Evolutionary conservation across 2,329 filamentous ascomycete species (phyloP).

Genomic region (Sporothrix humicola): DNA sequence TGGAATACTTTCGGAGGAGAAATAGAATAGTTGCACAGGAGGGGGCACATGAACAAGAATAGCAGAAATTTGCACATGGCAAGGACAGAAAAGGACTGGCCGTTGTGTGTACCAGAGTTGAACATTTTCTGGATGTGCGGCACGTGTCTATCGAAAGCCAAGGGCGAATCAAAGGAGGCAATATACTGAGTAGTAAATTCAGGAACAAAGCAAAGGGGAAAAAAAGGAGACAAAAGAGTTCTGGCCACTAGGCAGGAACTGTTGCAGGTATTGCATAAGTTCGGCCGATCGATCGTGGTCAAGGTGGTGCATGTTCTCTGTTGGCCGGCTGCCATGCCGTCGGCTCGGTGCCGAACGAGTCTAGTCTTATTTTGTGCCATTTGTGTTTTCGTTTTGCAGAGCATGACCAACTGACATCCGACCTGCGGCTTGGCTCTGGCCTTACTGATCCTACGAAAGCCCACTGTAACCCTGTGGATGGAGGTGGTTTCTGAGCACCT

Average conservation of each 20-base stretch:
- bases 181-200: too few species aligned
- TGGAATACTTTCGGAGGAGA: neutral
- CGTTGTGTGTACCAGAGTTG: neutral
- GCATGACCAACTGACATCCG: neutral
- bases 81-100: neutral
- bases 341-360: constrained; percentile 19
- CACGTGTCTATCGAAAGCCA: constrained; percentile 22
- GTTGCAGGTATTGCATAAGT: neutral
- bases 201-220: neutral
- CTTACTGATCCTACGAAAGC: neutral
- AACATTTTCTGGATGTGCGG: neutral
- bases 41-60: neutral
- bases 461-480: too few species aligned
- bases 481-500: too few species aligned
- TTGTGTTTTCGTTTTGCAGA: neutral
- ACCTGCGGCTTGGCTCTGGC: neutral
- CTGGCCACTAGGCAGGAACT: neutral
- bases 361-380: neutral
- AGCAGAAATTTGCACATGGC: neutral
- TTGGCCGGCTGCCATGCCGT: constrained; percentile 15
- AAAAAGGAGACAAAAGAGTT: neutral
- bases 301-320: neutral
- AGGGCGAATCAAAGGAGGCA: constrained; percentile 11
- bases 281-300: neutral
- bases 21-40: neutral